These are phyloP conservation scores for Pontederia crassipes DNA, from an alignment of 176 grass and related monocot genomes.

Conservation along the genomic window DNA sequence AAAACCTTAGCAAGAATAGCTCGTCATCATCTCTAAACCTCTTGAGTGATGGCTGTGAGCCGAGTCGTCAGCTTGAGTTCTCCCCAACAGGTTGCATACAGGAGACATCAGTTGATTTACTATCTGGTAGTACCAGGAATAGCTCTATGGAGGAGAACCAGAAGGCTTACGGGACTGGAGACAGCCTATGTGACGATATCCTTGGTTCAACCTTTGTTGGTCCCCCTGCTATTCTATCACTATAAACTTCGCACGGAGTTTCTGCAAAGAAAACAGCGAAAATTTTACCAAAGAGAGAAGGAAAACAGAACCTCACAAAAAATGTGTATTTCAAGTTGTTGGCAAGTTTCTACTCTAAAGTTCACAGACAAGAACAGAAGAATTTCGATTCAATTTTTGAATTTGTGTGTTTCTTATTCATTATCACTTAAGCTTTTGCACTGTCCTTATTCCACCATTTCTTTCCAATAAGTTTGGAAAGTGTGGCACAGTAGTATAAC, in stretches of 20 bases:
- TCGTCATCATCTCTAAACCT: slow-evolving; percentile 43
- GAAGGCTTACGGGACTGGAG: neutral
- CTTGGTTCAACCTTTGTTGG: slow-evolving; percentile 12
- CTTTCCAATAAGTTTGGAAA: too few relatives aligned
- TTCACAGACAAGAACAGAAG: too few relatives aligned
- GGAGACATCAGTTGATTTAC: slow-evolving; percentile 9
- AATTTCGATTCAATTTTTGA: too few relatives aligned
- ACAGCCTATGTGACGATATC: slow-evolving; percentile 20
- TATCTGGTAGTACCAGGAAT: slow-evolving; percentile 20
- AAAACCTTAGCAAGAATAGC: slow-evolving; percentile 23
- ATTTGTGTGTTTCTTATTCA: too few relatives aligned
- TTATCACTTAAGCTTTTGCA: too few relatives aligned
- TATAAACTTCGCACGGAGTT: neutral
- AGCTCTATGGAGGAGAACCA: slow-evolving; percentile 5
- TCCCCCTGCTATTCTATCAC: slow-evolving; percentile 2
- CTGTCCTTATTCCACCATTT: too few relatives aligned
- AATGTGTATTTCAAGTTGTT: neutral
- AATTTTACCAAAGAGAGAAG: neutral
- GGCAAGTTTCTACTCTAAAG: too few relatives aligned
- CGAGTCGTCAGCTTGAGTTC: slow-evolving; percentile 36
- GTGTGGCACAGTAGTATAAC: too few relatives aligned
- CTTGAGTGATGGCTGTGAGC: slow-evolving; percentile 56
- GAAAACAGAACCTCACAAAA: neutral
- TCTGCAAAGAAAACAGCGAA: slow-evolving; percentile 3
- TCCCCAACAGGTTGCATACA: slow-evolving; percentile 44